A percentile compares a stretch with the other conserved stretches of the same genome.
Conservation (phyloP, 345 rosid genomes). For the Iberis pinnata region DNA sequence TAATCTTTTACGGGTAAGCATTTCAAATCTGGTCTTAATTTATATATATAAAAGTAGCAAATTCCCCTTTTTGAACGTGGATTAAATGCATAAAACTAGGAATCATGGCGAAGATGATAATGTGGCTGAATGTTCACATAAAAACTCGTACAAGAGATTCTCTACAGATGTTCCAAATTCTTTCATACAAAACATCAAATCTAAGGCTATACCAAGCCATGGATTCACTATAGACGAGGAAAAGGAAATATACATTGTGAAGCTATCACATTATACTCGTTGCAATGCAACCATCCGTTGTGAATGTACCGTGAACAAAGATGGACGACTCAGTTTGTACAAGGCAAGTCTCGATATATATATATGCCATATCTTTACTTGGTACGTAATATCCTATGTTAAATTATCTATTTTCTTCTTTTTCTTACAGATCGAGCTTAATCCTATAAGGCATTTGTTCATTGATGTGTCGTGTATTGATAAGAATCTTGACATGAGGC, state of each 20-base stretch:
- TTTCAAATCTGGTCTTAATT: no score
- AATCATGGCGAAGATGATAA: constrained; percentile 16
- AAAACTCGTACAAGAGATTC: constrained; percentile 28
- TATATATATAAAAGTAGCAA: no score
- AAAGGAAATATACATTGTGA: constrained; percentile 48
- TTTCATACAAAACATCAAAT: constrained; percentile 29
- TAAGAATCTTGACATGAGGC: constrained; percentile 61
- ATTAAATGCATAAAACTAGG: constrained; percentile 13
- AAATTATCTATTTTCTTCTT: background rate
- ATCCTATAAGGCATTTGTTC: constrained; percentile 45
- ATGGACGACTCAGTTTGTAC: background rate
- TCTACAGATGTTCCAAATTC: constrained; percentile 39
- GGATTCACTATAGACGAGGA: constrained; percentile 31
- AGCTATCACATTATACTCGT: constrained; percentile 22
- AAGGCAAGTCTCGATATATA: background rate
- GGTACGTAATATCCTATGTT: background rate
- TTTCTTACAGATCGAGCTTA: constrained; percentile 38
- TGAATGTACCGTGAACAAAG: background rate
- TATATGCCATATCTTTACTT: background rate
- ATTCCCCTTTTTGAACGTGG: no score
- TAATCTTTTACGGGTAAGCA: constrained; percentile 39
- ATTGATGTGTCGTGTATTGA: constrained; percentile 51
- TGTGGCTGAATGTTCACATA: constrained; percentile 28
- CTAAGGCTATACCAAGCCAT: constrained; percentile 34
- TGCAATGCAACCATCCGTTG: background rate